Base-by-base conservation (phyloP, 345 rosid genomes). In the Hibiscus tridactylites region DNA sequence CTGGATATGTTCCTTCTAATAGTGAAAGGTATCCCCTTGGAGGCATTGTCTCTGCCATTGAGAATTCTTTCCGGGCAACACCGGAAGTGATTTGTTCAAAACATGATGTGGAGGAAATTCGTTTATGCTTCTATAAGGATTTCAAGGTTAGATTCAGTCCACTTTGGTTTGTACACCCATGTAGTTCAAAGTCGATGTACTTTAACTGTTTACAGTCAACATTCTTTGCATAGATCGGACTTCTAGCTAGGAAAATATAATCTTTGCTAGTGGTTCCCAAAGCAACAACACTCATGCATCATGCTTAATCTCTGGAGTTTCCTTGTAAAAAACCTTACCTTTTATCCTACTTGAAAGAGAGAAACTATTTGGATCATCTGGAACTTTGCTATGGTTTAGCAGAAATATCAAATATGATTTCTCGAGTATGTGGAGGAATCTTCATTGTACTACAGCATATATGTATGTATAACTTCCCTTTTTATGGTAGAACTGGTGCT, bases 1-100 rank as follows among this genome's bases (percentile, higher is more conserved):
- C 88, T 54, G 98, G 98, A 74, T 94, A 91, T 76, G 79, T 86
- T 79, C 91, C 97, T 76, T 94, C 98, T 70, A 88, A 87, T 77
- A 83, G 88, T 16, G 97, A 91, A 59, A 91, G 84, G 71, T 94
- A 94, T 80, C 98, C 98, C 69, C 85, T 90, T 53, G 96, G 96
- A 73, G 97, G 98, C 52, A 80, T 94, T 21, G 74, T 94, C 52
- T 81, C 96, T 80, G 93, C 94, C 54, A 88, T 94, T 79, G 88
- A 91, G 85, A 90, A 86, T 80, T 93, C 96, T 75, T 91, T 84
- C 84, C 97, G 83, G 73, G 76, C 88, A 69, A 91, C 79, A 65
- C 97, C 98, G 3, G 75, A 76, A 74, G 66, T 94, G 68, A 69
- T 68, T 70, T 94, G 98, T 85, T 85, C 88, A 59, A 88, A 73